Evolutionary conservation across 2,329 filamentous ascomycete genomes (phyloP).

Genomic region (Byssoonygena ceratinophila): DNA sequence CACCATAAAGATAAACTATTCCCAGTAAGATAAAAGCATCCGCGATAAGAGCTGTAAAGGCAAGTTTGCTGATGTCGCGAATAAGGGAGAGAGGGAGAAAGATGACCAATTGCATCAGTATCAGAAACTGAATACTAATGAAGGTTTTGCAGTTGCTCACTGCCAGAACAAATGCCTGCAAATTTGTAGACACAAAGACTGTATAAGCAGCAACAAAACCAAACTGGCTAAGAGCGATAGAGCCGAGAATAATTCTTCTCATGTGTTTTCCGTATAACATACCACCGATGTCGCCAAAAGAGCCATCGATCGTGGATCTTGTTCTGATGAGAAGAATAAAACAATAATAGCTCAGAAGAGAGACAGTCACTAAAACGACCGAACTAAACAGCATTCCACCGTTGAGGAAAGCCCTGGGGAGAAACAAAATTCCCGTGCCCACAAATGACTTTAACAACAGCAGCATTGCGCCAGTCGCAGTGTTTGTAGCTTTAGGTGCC

Average conservation of each 20-base stretch:
- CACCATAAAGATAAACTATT: slow-evolving; percentile 89
- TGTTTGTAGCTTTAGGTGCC: slow-evolving; percentile 63
- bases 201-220: slow-evolving; percentile 93
- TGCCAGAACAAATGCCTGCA: slow-evolving; percentile 87
- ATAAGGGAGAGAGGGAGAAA: slow-evolving; percentile 91
- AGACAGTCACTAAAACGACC: slow-evolving; percentile 74
- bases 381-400: slow-evolving; percentile 97
- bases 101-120: slow-evolving; percentile 87
- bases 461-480: slow-evolving; percentile 65
- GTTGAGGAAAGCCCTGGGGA: slow-evolving; percentile 86
- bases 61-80: slow-evolving; percentile 93
- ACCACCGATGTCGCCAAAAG: slow-evolving; percentile 93
- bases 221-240: slow-evolving; percentile 90
- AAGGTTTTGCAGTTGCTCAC: slow-evolving; percentile 77
- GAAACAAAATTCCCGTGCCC: slow-evolving; percentile 86
- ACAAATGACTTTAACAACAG: slow-evolving; percentile 95
- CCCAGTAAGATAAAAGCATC: slow-evolving; percentile 91
- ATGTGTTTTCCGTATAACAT: slow-evolving; percentile 85
- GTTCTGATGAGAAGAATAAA: slow-evolving; percentile 89
- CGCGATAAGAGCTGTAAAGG: slow-evolving; percentile 84
- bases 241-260: slow-evolving; percentile 74
- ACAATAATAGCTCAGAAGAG: slow-evolving; percentile 86
- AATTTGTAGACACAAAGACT: slow-evolving; percentile 90
- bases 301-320: slow-evolving; percentile 75
- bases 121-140: slow-evolving; percentile 80